Base-by-base conservation (phyloP, 768 basidiomycete species). In the Rickenella mellea region DNA sequence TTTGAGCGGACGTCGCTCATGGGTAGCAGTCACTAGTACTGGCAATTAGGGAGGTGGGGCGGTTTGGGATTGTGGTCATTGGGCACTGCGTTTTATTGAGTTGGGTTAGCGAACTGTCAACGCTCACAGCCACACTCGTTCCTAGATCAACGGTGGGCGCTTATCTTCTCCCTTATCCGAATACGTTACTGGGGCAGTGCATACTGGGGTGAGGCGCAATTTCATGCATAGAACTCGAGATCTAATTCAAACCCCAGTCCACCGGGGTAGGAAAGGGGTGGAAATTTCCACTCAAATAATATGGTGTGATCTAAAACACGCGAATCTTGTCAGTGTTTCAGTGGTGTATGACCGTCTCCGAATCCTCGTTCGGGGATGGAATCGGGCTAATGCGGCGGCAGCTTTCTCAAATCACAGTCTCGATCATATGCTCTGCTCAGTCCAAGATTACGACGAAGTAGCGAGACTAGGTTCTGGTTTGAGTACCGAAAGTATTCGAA, bases 341-440 rank as follows among this genome's bases (percentile, higher is more conserved):
- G n/a, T n/a, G n/a, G n/a, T n/a, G n/a, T n/a, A n/a, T n/a, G n/a
- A 82, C 79, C 3, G 65, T 88, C 12, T 53, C 87, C 7, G 74
- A 80, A 0, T 73, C 84, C 5, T 61, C 87, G 14, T 55, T 81
- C 5, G 55, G 61, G 1, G 76, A 73, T 51, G 47, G 65, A 9
- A 57, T 78, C 40, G 59, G 64, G 2, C 81, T 74, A 0, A 76
- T 83, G 39, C 55, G 69, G 2, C 77, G 51, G 69, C 77, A 21
- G 71, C 83, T 0, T 85, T 78, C 59, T 87, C 85, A 0, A 87
- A 88, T 49, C 86, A 87, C 32, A 84, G 86, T 0, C 66, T 88
- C 2, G 84, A 88, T 44, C 81, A 86, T 48, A 70, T 87, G 61
- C 61, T 88, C 2, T 62, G 61, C 4, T 74, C 75, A 0, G 71